Evolutionary conservation across 768 basidiomycete genomes (phyloP).

Genomic region (Boletellus emodensis): DNA sequence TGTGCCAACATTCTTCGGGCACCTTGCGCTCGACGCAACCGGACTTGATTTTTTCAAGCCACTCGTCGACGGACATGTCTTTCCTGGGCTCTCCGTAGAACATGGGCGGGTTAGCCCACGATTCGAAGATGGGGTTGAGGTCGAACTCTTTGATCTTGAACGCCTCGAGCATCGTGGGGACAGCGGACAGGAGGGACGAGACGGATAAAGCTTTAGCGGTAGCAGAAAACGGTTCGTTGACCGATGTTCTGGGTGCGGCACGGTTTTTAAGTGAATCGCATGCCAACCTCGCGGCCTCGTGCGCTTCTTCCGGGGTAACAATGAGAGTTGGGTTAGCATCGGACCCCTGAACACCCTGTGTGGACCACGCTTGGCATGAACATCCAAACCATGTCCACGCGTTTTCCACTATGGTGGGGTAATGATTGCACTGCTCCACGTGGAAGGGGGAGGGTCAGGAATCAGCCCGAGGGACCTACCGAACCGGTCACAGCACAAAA

Average conservation of each 20-base stretch:
- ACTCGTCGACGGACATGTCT: conserved; percentile 65
- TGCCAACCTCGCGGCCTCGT: conserved; percentile 26
- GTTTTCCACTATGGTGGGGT: conserved; percentile 8
- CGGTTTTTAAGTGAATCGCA: conserved; percentile 27
- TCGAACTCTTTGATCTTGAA: conserved; percentile 80
- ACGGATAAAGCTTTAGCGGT: conserved; percentile 7
- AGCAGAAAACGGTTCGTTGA: conserved; percentile 14
- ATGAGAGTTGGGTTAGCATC: conserved; percentile 9
- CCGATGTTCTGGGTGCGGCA: conserved; percentile 8
- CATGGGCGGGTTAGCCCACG: conserved; percentile 63
- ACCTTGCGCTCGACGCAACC: conserved; percentile 70
- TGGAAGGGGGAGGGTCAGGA: conserved; percentile 6
- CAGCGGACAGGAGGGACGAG: background rate
- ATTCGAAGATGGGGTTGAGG: conserved; percentile 60
- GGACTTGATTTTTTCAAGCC: conserved; percentile 66
- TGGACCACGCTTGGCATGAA: conserved; percentile 5
- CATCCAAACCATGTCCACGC: conserved; percentile 8
- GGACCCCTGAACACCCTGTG: conserved; percentile 20
- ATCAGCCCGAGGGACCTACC: conserved; percentile 6
- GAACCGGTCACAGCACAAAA: background rate
- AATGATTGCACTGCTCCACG: conserved; percentile 17
- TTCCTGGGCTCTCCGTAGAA: conserved; percentile 69
- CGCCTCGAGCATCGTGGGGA: conserved; percentile 53
- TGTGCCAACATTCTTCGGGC: conserved; percentile 80
- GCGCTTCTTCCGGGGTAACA: conserved; percentile 25